phyloP scores from a whole-genome alignment of 2,329 filamentous ascomycete genomes.

The Fusarium sp. region DNA sequence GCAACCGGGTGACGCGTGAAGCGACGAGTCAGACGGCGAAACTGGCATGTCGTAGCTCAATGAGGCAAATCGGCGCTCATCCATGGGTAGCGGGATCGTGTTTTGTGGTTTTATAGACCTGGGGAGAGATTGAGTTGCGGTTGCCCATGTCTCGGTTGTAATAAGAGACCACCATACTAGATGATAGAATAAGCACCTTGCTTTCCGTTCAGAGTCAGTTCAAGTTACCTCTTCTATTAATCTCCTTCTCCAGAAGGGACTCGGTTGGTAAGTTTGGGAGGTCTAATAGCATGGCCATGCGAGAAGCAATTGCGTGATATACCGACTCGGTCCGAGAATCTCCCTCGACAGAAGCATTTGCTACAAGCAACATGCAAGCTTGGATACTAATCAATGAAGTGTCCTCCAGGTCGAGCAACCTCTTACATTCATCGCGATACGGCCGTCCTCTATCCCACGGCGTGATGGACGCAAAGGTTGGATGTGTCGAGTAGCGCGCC shows the following conservation, averaged over 20 bases:
- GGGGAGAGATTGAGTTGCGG: constrained; percentile 10
- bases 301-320: constrained; percentile 6
- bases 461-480: neutral
- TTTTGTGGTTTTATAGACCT: constrained; percentile 6
- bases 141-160: constrained; percentile 21
- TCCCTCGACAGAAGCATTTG: constrained; percentile 11
- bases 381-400: constrained; percentile 10
- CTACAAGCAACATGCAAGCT: constrained; percentile 13
- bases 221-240: constrained; percentile 2
- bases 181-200: neutral
- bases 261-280: constrained; percentile 6
- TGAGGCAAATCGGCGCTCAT: neutral
- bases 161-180: constrained; percentile 23
- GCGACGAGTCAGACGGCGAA: no score
- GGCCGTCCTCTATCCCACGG: constrained; percentile 17
- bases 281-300: constrained; percentile 16
- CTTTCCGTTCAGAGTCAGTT: neutral
- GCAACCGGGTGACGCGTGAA: neutral
- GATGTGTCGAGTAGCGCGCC: constrained; percentile 1
- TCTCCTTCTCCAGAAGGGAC: constrained; percentile 5
- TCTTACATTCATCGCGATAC: constrained; percentile 10
- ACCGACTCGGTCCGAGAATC: constrained; percentile 12
- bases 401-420: constrained; percentile 12
- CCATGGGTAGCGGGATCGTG: constrained; percentile 3
- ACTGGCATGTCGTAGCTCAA: neutral